phyloP scores from a whole-genome alignment of 140 eudicot species.

The Senecio squalidus region DNA sequence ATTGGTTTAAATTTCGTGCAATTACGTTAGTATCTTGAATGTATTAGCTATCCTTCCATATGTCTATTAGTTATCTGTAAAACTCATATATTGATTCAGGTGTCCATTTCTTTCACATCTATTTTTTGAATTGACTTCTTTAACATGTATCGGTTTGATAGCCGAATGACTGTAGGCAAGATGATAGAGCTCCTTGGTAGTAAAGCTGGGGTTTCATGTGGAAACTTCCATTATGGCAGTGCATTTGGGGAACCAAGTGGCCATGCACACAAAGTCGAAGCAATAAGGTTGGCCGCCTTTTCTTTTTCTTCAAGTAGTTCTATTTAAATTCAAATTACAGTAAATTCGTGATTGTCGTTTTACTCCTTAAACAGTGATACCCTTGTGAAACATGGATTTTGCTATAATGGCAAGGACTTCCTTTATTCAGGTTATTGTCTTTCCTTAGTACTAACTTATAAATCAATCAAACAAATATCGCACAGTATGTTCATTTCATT shows the following conservation, averaged over 20 bases:
- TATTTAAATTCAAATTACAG: not conserved
- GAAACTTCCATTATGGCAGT: constrained; percentile 89
- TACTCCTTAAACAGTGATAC: constrained; percentile 54
- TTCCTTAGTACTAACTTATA: not conserved
- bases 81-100: no score
- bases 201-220: constrained; percentile 96
- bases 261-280: constrained; percentile 87
- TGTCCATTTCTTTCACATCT: not conserved
- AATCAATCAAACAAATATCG: no score
- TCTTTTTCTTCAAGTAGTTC: not conserved
- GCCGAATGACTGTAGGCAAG: constrained; percentile 99
- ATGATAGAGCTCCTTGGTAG: constrained; percentile 98
- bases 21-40: no score
- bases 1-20: no score
- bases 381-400: constrained; percentile 76
- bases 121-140: not conserved
- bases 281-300: constrained; percentile 49
- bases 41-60: no score
- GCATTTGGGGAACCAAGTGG: constrained; percentile 99
- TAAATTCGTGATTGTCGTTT: constrained; percentile 3
- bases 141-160: constrained; percentile 18
- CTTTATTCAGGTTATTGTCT: constrained; percentile 69
- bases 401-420: constrained; percentile 81
- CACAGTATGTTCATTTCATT: no score
- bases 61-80: no score